A percentile compares a stretch with the other conserved stretches of the same genome.
Evolutionary conservation across 805 yeast genomes (phyloP).

Genomic region (Metschnikowia chrysomelidarum): DNA sequence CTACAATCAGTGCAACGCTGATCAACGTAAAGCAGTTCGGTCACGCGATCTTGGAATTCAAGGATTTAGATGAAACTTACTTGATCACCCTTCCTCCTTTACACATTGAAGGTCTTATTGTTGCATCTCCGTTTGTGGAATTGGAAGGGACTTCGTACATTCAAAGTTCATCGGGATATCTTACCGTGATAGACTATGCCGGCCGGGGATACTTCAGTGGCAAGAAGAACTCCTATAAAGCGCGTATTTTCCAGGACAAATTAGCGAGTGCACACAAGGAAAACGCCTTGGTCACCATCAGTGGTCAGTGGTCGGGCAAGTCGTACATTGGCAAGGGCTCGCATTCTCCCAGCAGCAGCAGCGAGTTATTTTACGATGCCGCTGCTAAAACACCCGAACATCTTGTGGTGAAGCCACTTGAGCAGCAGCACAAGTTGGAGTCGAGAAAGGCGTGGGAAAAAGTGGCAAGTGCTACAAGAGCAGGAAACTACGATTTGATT

Average conservation of each 20-base stretch:
- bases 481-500: constrained; percentile 73
- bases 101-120: constrained; percentile 89
- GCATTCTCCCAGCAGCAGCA: constrained; percentile 44
- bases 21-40: constrained; percentile 90
- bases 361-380: constrained; percentile 65
- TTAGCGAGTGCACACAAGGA: constrained; percentile 49
- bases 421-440: constrained; percentile 77
- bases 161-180: constrained; percentile 77
- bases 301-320: constrained; percentile 90
- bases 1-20: constrained; percentile 75
- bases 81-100: constrained; percentile 88
- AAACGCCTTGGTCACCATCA: constrained; percentile 71
- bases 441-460: constrained; percentile 85
- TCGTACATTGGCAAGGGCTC: constrained; percentile 63
- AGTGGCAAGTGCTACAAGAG: constrained; percentile 83
- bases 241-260: constrained; percentile 62
- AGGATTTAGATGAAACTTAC: constrained; percentile 63
- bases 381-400: constrained; percentile 47
- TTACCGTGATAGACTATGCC: constrained; percentile 69
- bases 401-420: constrained; percentile 75
- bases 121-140: constrained; percentile 93
- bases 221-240: constrained; percentile 89
- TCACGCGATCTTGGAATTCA: constrained; percentile 73
- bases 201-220: constrained; percentile 97
- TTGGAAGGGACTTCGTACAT: constrained; percentile 85